Percentiles rank a stretch among this genome's conserved stretches.
phyloP scores from a whole-genome alignment of 2,329 filamentous ascomycete species.

The Coniosporium tulheliwenetii region DNA sequence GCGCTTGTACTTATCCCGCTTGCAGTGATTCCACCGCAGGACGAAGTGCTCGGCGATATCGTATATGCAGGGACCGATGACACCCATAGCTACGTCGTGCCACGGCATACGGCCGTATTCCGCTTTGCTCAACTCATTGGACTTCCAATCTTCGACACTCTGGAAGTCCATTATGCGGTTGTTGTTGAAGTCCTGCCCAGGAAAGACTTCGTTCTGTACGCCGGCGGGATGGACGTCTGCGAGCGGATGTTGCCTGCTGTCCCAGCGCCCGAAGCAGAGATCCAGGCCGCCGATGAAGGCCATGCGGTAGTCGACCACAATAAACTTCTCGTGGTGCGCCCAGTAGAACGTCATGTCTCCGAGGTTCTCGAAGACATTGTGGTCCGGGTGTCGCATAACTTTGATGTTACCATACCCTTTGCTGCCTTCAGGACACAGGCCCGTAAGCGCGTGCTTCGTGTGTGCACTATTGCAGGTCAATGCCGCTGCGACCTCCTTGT shows the following conservation, averaged over 20 bases:
- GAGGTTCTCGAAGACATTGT: conserved; percentile 86
- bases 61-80: conserved; percentile 80
- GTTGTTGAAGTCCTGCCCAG: conserved; percentile 96
- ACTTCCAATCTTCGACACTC: conserved; percentile 79
- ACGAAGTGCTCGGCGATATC: conserved; percentile 95
- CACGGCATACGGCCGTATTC: conserved; percentile 94
- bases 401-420: conserved; percentile 79
- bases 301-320: conserved; percentile 79
- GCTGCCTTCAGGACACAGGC: conserved; percentile 64
- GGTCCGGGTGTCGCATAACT: conserved; percentile 82
- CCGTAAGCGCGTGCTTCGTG: conserved; percentile 73
- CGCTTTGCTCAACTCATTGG: conserved; percentile 80
- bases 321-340: conserved; percentile 96
- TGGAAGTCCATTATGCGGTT: conserved; percentile 94
- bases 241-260: conserved; percentile 68
- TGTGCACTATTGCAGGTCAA: conserved; percentile 86
- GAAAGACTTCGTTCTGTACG: conserved; percentile 71
- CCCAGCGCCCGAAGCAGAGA: conserved; percentile 92
- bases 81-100: conserved; percentile 88
- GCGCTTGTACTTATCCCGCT: conserved; percentile 95
- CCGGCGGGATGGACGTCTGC: conserved; percentile 79
- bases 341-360: conserved; percentile 97
- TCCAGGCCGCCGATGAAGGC: conserved; percentile 93
- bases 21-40: conserved; percentile 89
- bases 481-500: conserved; percentile 54